Base-by-base conservation (phyloP, 169 alveolate species). In the Plasmodium reichenowi region DNA sequence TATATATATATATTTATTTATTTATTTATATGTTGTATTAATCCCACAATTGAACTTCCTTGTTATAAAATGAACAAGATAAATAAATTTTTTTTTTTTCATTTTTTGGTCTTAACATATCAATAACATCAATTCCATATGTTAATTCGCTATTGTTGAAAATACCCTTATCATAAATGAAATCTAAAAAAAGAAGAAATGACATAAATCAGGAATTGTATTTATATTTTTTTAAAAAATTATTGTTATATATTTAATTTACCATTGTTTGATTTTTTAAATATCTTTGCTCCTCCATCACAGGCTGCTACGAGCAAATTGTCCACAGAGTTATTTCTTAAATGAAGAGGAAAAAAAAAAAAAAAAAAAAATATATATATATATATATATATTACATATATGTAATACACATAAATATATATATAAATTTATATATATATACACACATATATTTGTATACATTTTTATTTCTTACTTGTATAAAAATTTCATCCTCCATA, bases 31-130 rank as follows among this genome's bases (percentile, higher is more conserved):
- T 26, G 24, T 32, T 29, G 29, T 72, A 3, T 15, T 80, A 66
- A 54, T 29, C 12, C 90, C 90, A 80, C 74, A 80, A 52, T 50
- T 80, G 90, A 2, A 58, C 83, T 58, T 80, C 90, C 22, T 80
- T 80, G 58, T 80, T 80, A 47, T 80, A 80, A 68, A 80, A 80
- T 38, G 90, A 80, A 52, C 90, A 80, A 54, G 90, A 66, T n/a
- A 80, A 17, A n/a, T 80, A 80, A 47, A 80, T 80, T 67, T 56
- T 80, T 78, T 78, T 78, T 67, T 80, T 80, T 78, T 78, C 60
- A 47, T 80, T 80, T 80, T 62, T 43, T 60, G 38, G 10, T 22
- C 70, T 73, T 12, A 22, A 43, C 67, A 80, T 47, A 50, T 80
- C 66, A 54, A 80, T 80, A 38, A 52, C 76, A 29, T 80, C 90